Evolutionary conservation across 805 yeast species (phyloP).

Genomic region (Pichia rugopelliculosa): DNA sequence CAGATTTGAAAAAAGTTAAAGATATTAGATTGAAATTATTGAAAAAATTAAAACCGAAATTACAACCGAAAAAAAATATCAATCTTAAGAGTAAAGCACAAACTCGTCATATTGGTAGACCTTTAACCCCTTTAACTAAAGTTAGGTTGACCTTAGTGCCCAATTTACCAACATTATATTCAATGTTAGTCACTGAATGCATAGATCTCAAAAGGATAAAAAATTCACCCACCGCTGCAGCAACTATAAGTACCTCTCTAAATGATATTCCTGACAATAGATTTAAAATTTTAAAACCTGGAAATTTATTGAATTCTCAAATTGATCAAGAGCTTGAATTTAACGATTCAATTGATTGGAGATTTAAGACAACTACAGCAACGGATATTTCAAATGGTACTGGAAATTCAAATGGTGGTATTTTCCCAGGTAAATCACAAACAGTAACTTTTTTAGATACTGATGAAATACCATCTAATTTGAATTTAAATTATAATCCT

Average conservation of each 20-base stretch:
- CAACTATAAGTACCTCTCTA: too few relatives aligned
- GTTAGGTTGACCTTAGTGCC: slow-evolving; percentile 42
- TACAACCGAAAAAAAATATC: neutral
- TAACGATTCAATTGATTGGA: slow-evolving; percentile 9
- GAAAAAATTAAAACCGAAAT: slow-evolving; percentile 5
- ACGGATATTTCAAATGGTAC: too few relatives aligned
- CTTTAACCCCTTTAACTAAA: slow-evolving; percentile 44
- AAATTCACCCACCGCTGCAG: neutral
- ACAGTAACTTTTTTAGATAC: slow-evolving; percentile 14
- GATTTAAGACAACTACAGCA: slow-evolving; percentile 7
- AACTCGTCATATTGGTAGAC: slow-evolving; percentile 35
- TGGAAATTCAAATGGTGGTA: too few relatives aligned
- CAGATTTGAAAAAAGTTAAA: neutral
- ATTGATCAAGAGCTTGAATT: slow-evolving; percentile 7
- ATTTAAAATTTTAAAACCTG: slow-evolving; percentile 7
- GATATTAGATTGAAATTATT: slow-evolving; percentile 2
- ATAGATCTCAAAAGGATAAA: neutral
- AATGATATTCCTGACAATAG: too few relatives aligned
- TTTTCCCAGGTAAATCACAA: slow-evolving; percentile 15
- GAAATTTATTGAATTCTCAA: neutral
- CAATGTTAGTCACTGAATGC: slow-evolving; percentile 32
- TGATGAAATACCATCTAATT: neutral
- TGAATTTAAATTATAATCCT: neutral
- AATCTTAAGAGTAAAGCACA: slow-evolving; percentile 12
- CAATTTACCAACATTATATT: slow-evolving; percentile 36